Percentiles rank a stretch among this genome's conserved stretches.
phyloP scores from a whole-genome alignment of 179 eudicot genomes.

The Amaranthus tricolor region DNA sequence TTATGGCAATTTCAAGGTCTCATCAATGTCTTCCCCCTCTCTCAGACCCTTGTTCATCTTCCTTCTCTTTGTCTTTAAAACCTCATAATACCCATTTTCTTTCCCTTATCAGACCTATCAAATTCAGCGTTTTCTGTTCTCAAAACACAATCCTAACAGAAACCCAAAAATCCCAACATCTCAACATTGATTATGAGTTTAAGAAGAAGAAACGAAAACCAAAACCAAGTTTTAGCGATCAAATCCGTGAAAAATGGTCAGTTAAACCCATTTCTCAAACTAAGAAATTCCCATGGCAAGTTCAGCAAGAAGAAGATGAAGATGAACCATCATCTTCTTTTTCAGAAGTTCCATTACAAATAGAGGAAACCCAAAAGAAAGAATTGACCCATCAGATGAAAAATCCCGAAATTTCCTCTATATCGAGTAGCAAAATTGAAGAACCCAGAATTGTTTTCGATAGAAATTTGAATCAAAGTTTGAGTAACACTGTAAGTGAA shows the following conservation, averaged over 20 bases:
- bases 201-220: slow-evolving; percentile 55
- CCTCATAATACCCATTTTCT: slow-evolving; percentile 4
- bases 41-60: slow-evolving; percentile 19
- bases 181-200: slow-evolving; percentile 18
- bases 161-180: slow-evolving; percentile 20
- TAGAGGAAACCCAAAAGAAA: background rate
- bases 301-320: slow-evolving; percentile 23
- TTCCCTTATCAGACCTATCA: slow-evolving; percentile 28
- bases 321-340: background rate
- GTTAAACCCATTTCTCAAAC: slow-evolving; percentile 40
- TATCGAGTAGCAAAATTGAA: slow-evolving; percentile 5
- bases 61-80: slow-evolving; percentile 23
- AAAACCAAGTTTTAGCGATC: slow-evolving; percentile 73
- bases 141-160: slow-evolving; percentile 22
- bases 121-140: slow-evolving; percentile 34
- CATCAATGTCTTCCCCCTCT: slow-evolving; percentile 22
- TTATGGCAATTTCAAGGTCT: slow-evolving; percentile 33
- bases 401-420: slow-evolving; percentile 1
- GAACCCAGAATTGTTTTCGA: slow-evolving; percentile 7
- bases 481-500: slow-evolving; percentile 10
- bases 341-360: background rate
- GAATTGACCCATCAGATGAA: slow-evolving; percentile 7
- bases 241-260: slow-evolving; percentile 86
- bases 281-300: slow-evolving; percentile 68
- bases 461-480: background rate